These are phyloP conservation scores for Pseudohyphozyma bogoriensis DNA, from an alignment of 768 basidiomycete genomes.

Conservation along the genomic window DNA sequence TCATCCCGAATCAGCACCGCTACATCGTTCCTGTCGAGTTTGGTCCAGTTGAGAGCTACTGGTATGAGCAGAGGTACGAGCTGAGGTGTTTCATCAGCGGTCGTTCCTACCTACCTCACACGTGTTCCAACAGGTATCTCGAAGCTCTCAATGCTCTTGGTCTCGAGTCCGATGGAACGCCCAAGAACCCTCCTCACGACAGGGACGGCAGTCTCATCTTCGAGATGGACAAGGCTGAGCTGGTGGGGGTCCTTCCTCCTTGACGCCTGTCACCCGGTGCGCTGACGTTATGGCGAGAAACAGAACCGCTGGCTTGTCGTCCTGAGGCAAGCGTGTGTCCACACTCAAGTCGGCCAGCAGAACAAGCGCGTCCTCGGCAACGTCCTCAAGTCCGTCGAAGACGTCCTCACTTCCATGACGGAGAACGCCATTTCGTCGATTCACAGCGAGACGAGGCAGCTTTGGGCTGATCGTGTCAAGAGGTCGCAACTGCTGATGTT, in stretches of 20 bases:
- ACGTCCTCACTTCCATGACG: conserved; percentile 22
- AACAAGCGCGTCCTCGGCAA: conserved; percentile 8
- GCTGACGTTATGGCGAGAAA: neutral
- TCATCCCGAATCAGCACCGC: conserved; percentile 37
- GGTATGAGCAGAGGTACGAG: conserved; percentile 2
- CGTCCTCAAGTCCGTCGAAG: conserved; percentile 24
- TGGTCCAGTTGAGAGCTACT: conserved; percentile 29
- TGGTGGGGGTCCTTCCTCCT: neutral
- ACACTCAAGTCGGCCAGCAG: conserved; percentile 18
- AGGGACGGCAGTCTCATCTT: neutral
- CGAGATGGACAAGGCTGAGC: conserved; percentile 14
- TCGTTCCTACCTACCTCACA: too few species aligned
- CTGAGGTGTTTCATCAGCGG: too few species aligned
- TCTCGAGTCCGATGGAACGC: conserved; percentile 8
- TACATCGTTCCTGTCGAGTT: conserved; percentile 38
- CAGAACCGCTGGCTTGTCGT: conserved; percentile 25
- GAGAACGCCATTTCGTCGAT: conserved; percentile 17
- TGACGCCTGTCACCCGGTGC: neutral
- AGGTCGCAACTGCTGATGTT: conserved; percentile 23
- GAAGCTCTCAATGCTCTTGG: conserved; percentile 16
- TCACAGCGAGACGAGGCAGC: conserved; percentile 11
- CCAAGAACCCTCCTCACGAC: neutral
- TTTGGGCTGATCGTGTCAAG: conserved; percentile 1
- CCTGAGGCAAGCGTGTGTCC: conserved; percentile 22
- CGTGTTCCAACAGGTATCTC: too few species aligned